These are phyloP conservation scores for Ophiostoma tasmaniense DNA, from an alignment of 2,329 filamentous ascomycete genomes.

Conservation along the genomic window DNA sequence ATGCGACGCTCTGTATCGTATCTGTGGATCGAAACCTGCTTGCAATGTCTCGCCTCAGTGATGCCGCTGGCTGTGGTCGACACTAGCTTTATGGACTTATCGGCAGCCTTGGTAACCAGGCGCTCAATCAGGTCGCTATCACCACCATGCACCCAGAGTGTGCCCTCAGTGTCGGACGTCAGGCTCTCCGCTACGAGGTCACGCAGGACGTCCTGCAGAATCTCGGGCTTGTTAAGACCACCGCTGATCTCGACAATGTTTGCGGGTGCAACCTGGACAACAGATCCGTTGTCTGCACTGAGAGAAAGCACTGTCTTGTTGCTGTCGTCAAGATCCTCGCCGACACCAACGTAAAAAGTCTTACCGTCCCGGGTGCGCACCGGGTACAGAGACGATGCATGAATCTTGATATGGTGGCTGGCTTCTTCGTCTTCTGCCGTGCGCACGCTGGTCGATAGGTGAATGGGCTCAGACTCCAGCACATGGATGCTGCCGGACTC, in stretches of 20 bases:
- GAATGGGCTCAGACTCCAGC: slow-evolving; percentile 11
- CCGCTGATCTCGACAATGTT: not conserved
- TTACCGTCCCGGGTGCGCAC: slow-evolving; percentile 14
- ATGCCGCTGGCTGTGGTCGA: slow-evolving; percentile 5
- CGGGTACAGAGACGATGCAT: slow-evolving; percentile 14
- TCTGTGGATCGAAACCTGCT: slow-evolving; percentile 10
- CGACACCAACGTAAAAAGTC: slow-evolving; percentile 8
- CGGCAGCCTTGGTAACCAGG: slow-evolving; percentile 2
- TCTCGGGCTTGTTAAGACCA: not conserved
- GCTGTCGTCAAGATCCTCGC: not conserved
- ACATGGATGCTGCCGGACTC: slow-evolving; percentile 11
- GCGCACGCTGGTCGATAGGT: not conserved
- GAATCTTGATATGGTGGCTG: slow-evolving; percentile 9
- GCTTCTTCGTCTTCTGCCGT: not conserved
- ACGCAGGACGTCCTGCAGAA: slow-evolving; percentile 7
- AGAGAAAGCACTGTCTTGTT: slow-evolving; percentile 3
- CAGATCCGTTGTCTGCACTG: slow-evolving; percentile 7
- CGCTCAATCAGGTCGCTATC: slow-evolving; percentile 8
- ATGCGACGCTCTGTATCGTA: slow-evolving; percentile 15
- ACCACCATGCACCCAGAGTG: slow-evolving; percentile 15
- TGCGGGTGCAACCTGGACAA: not conserved
- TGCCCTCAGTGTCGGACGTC: slow-evolving; percentile 3
- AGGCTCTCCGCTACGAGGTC: slow-evolving; percentile 14
- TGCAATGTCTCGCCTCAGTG: not conserved
- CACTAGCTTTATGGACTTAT: slow-evolving; percentile 8